These are phyloP conservation scores for Stemphylium beticola DNA, from an alignment of 2,329 filamentous ascomycete species.

Conservation along the genomic window DNA sequence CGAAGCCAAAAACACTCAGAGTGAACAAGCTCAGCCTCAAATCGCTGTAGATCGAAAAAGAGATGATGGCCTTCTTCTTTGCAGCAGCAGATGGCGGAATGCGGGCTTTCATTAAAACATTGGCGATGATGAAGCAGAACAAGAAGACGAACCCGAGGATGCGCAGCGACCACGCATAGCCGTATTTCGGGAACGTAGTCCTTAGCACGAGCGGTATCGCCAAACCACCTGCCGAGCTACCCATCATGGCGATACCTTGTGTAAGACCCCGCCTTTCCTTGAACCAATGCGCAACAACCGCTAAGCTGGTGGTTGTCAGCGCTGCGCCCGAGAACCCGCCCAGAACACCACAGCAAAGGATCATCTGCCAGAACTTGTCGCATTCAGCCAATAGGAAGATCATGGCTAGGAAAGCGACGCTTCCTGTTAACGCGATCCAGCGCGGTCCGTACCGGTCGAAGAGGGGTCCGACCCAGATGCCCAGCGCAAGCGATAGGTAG, in stretches of 20 bases:
- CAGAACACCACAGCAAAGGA: constrained; percentile 50
- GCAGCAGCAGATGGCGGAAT: constrained; percentile 37
- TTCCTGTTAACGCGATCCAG: constrained; percentile 43
- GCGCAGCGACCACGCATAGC: constrained; percentile 48
- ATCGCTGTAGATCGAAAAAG: constrained; percentile 42
- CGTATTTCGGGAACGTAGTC: constrained; percentile 42
- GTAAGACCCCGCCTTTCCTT: constrained; percentile 45
- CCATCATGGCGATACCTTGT: constrained; percentile 50
- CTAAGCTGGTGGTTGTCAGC: constrained; percentile 46
- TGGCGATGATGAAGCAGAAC: constrained; percentile 41
- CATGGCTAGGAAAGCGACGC: constrained; percentile 35
- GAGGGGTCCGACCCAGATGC: constrained; percentile 82
- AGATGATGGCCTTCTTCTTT: constrained; percentile 46
- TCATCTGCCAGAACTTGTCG: constrained; percentile 51
- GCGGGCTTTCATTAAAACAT: constrained; percentile 44
- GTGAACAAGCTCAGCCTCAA: constrained; percentile 46
- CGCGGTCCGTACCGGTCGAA: constrained; percentile 55
- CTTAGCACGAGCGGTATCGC: constrained; percentile 46
- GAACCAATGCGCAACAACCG: constrained; percentile 50
- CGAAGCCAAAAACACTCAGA: constrained; percentile 44
- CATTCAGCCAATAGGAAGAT: constrained; percentile 44
- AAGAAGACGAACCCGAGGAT: constrained; percentile 49
- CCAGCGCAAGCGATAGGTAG: constrained; percentile 81
- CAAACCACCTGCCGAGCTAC: constrained; percentile 45
- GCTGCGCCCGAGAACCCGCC: constrained; percentile 49